Evolutionary conservation across 345 rosid genomes (phyloP), one percentile per base, ranked within the genome.

Genomic region (Syzygium oleosum): DNA sequence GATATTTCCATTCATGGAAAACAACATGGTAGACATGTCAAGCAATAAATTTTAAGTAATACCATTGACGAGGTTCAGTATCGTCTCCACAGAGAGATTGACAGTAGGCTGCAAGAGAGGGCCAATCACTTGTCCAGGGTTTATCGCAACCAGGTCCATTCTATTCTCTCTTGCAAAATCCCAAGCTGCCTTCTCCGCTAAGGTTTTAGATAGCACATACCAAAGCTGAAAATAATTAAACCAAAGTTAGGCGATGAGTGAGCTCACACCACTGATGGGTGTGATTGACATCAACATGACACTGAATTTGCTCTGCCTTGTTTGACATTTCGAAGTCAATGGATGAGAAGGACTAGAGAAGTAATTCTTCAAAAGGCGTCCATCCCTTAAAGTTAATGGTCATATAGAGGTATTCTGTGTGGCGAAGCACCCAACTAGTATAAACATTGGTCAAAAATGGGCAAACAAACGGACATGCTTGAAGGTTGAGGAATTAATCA

Each of bases 161-260:
- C 86, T 43, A 29, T 78, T 87, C 86, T 84, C 86, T 61, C 84
- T 51, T 7, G 86, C 46, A 43, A 55, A 87, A 11, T 87, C 46
- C 78, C 51, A 87, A 9, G 88, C 88, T 53, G 83, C 88, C 29
- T 58, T 84, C 80, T 87, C 86, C 7, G 88, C 85, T 61, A 87
- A 49, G n/a, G 85, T 87, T 80, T 87, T 87, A 11, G 88, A 87
- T 2, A 87, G 88, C 41, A 59, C 61, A 29, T 59, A 84, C 88
- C 86, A 87, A 16, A 84, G 80, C 89, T 87, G 41, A 38, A 51
- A 86, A n/a, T 29, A 12, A 73, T 3, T 31, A 58, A 63, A 34
- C 6, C 79, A 34, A 68, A 68, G 79, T 68, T 2, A 68, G 79
- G 23, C 2, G 23, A 31, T 8, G 46, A 68, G 17, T 8, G 79